Base-by-base conservation (phyloP, 805 yeast species). In the Candida succiphila region DNA sequence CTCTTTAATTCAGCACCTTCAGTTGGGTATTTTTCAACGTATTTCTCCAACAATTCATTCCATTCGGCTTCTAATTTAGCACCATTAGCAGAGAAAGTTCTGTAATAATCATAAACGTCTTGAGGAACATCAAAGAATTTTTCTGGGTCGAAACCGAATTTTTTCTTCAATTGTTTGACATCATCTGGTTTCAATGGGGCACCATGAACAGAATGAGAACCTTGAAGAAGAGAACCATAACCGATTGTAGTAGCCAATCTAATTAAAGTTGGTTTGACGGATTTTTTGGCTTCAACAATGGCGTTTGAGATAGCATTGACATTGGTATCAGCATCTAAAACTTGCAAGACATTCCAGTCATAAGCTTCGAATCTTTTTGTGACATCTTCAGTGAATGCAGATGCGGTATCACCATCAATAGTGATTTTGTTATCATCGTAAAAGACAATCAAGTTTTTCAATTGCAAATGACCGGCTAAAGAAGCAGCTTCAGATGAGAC, bases 351-450 rank as follows among this genome's bases (percentile, higher is more conserved):
- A 67, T 89, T 81, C 97, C 97, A 89, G 48, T 95, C 96, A 63
- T 89, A 92, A 37, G 96, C 72, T 68, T 78, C 79, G 60, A 82
- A 80, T 66, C 96, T 78, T 58, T 68, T 70, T 46, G 70, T 54
- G 35, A 89, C 96, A 57, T 89, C 84, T 69, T 89, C 97, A 43
- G 95, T 85, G 75, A 89, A 88, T 39, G 96, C 85, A 40, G 78
- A 77, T 43, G 74, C 68, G 54, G 94, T 89, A 64, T 71, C 67
- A 70, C 98, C 98, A 60, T 89, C 98, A 58, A 89, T 89, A 51
- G 97, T 81, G 71, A 89, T 88, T 58, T 78, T 79, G 79, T 89
- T 89, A 69, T 87, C 95, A 60, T 89, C 98, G 76, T 88, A 89
- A 66, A 89, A 76, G 40, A 89, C 87, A 62, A 89, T 86, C 68